Percentiles rank a stretch among this genome's conserved stretches.
Conservation (phyloP, 768 basidiomycete species). For the Pleurotus platypus region DNA sequence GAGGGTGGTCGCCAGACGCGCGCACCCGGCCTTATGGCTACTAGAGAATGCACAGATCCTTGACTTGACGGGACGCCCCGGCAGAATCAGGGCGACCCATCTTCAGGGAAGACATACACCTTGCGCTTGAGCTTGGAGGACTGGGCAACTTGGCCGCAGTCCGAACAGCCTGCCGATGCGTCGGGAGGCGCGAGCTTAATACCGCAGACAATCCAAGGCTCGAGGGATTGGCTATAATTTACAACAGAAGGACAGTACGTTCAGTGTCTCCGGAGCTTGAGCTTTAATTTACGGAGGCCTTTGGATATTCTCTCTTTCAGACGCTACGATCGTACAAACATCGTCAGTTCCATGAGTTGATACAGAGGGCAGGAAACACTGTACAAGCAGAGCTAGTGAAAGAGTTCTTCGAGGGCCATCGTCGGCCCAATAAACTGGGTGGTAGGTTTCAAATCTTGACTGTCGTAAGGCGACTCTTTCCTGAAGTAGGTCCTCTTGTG, state of each 20-base stretch:
- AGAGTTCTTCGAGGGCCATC: not conserved
- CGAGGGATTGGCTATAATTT: not conserved
- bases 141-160: no score
- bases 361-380: not conserved
- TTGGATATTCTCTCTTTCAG: slow-evolving; percentile 1
- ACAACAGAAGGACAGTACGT: not conserved
- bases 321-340: not conserved
- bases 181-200: no score
- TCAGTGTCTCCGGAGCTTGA: not conserved
- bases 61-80: no score
- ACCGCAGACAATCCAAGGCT: not conserved
- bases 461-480: slow-evolving; percentile 1
- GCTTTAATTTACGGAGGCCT: slow-evolving; percentile 2
- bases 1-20: no score
- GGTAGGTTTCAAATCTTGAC: not conserved
- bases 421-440: slow-evolving; percentile 3
- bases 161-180: no score
- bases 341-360: not conserved
- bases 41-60: no score
- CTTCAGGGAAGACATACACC: no score
- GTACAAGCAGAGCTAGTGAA: not conserved
- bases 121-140: no score
- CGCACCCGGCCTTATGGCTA: no score
- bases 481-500: slow-evolving; percentile 4
- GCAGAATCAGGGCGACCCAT: no score